phyloP scores from a whole-genome alignment of 2,329 filamentous ascomycete genomes.

The Fusarium metavorans region DNA sequence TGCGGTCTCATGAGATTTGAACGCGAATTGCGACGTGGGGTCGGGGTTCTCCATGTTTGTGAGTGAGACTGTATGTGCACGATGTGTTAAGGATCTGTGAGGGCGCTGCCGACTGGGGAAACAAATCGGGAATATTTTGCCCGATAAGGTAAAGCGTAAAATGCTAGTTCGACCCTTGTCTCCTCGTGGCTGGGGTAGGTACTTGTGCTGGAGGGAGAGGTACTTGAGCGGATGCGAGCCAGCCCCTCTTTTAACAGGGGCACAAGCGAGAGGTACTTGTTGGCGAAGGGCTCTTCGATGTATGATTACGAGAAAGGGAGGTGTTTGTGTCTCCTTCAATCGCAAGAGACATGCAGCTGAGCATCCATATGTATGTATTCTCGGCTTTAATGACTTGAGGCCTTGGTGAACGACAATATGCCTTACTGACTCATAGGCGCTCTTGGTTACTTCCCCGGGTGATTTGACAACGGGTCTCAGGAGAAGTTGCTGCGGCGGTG shows the following conservation, averaged over 20 bases:
- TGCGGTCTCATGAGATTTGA: constrained; percentile 67
- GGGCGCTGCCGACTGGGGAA: not conserved
- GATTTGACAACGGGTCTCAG: not conserved
- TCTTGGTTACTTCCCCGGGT: not conserved
- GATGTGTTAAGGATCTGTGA: not conserved
- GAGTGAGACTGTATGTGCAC: not conserved
- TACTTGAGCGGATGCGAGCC: not conserved
- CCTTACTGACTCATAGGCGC: not conserved
- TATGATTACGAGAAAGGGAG: not conserved
- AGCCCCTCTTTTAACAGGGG: not conserved
- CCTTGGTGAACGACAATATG: not conserved
- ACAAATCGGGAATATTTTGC: not conserved
- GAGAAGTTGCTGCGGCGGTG: not conserved
- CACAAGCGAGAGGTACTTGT: not conserved
- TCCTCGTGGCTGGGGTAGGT: not conserved
- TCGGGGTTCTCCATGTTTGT: constrained; percentile 26
- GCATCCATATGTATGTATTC: not conserved
- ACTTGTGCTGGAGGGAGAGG: not conserved
- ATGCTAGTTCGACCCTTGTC: not conserved
- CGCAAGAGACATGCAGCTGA: not conserved
- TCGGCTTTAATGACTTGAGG: not conserved
- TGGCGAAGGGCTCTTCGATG: not conserved
- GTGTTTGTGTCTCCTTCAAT: not conserved
- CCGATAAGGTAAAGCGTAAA: not conserved
- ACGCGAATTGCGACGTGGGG: constrained; percentile 4